Evolutionary conservation across 495 filamentous ascomycete genomes (phyloP), one percentile per base, ranked within the genome.

Genomic region (Podospora australis): DNA sequence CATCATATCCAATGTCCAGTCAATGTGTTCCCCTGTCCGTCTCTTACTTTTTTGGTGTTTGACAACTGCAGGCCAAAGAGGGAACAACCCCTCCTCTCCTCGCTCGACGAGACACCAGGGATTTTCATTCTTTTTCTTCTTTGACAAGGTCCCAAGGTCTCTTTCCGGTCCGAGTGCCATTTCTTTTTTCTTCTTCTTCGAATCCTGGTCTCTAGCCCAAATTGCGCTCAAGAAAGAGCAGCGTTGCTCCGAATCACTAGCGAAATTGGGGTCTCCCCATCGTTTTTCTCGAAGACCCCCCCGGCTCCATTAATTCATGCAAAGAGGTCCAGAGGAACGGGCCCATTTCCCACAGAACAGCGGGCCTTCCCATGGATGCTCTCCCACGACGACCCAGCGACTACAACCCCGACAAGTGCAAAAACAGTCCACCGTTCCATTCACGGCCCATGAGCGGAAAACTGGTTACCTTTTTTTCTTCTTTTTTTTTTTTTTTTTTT

Each of bases 231-330:
- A 44, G 21, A 46, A 48, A 55, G 54, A 58, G 49, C 56, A 58
- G 39, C 53, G 48, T 36, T 53, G 44, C 56, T 48, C 55, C 58
- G 53, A 60, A 58, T 54, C 63, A 50, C 64, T 68, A 68, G 65
- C 65, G 65, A 68, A 50, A 68, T 68, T 68, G 65, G 58, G 55
- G 45, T 56, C 55, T 56, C 63, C 22, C 61, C 61, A 56, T 60
- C 55, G 52, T 52, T 62, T 55, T 55, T 61, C 52, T 60, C 54
- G 52, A 61, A 58, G 54, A 39, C 55, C 50, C 64, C n/a, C 63
- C 58, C 52, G 46, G 59, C 51, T 49, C 52, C 58, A 56, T 53
- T 48, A 50, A 58, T 68, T 64, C 65, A 68, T 66, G 65, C 63
- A 59, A 53, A 50, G 52, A 35, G n/a, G n/a, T n/a, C n/a, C n/a